phyloP scores from a whole-genome alignment of 2,329 filamentous ascomycete genomes.

The Aspergillus persii region DNA sequence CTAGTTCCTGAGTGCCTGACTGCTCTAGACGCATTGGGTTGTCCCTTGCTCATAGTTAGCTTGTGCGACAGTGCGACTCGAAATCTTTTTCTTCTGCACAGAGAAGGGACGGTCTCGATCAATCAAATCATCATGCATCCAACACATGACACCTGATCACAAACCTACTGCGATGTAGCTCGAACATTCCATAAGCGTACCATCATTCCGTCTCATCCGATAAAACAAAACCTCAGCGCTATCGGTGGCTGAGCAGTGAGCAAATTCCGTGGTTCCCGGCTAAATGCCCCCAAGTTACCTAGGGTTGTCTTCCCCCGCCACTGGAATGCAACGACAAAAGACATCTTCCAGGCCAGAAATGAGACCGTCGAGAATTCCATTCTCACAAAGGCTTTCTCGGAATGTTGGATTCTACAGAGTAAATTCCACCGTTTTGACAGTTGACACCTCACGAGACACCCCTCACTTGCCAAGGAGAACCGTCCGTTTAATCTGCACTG shows the following conservation, averaged over 20 bases:
- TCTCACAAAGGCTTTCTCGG: too few species aligned
- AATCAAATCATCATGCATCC: too few species aligned
- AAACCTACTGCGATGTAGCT: background rate
- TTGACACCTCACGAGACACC: background rate
- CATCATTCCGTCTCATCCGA: background rate
- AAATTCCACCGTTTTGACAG: background rate
- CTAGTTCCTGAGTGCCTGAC: background rate
- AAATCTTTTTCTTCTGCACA: too few species aligned
- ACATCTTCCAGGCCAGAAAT: too few species aligned
- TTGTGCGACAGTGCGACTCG: too few species aligned
- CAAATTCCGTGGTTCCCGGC: background rate
- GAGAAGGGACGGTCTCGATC: too few species aligned
- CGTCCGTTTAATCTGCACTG: background rate
- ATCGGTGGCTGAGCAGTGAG: background rate
- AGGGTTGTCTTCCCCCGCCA: background rate
- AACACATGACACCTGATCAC: too few species aligned
- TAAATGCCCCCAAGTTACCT: background rate
- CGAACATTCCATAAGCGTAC: background rate
- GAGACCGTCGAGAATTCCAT: too few species aligned
- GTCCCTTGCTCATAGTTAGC: too few species aligned
- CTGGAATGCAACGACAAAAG: background rate
- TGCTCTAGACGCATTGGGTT: too few species aligned
- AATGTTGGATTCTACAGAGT: too few species aligned
- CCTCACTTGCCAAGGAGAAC: background rate
- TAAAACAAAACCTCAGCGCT: background rate